Percentiles rank a stretch among this genome's conserved stretches.
Evolutionary conservation across 176 grass and related monocot genomes (phyloP).

Genomic region (Urochloa ruziziensis): DNA sequence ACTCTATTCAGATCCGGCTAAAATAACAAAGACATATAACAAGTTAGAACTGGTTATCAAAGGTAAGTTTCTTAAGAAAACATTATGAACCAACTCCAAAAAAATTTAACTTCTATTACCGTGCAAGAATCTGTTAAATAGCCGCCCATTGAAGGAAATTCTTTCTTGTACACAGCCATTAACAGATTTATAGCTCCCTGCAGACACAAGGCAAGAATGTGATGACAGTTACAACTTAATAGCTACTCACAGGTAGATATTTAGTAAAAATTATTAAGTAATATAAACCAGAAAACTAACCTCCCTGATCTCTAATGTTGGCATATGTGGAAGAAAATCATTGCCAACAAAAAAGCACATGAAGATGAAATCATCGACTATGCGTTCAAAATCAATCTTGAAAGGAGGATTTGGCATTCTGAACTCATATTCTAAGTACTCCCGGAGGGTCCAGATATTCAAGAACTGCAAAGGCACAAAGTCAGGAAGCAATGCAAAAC

Average conservation of each 20-base stretch:
- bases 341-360: constrained; percentile 98
- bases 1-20: constrained; percentile 79
- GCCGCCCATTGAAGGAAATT: constrained; percentile 78
- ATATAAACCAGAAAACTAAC: constrained; percentile 44
- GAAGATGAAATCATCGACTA: constrained; percentile 97
- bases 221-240: constrained; percentile 6
- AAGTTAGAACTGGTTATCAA: constrained; percentile 15
- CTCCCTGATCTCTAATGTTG: constrained; percentile 92
- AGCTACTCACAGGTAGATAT: constrained; percentile 10
- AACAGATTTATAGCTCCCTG: constrained; percentile 95
- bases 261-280: constrained; percentile 15
- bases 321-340: constrained; percentile 99
- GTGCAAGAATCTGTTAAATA: constrained; percentile 87
- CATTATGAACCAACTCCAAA: background rate
- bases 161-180: constrained; percentile 93
- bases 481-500: background rate
- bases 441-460: constrained; percentile 95
- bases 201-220: constrained; percentile 12
- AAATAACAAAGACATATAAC: constrained; percentile 29
- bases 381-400: constrained; percentile 83
- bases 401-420: constrained; percentile 83
- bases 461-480: constrained; percentile 57
- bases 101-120: constrained; percentile 45
- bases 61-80: background rate
- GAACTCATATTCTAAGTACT: constrained; percentile 93